Evolutionary conservation across 495 filamentous ascomycete species (phyloP).

Genomic region (Aspergillus olivimuriae): DNA sequence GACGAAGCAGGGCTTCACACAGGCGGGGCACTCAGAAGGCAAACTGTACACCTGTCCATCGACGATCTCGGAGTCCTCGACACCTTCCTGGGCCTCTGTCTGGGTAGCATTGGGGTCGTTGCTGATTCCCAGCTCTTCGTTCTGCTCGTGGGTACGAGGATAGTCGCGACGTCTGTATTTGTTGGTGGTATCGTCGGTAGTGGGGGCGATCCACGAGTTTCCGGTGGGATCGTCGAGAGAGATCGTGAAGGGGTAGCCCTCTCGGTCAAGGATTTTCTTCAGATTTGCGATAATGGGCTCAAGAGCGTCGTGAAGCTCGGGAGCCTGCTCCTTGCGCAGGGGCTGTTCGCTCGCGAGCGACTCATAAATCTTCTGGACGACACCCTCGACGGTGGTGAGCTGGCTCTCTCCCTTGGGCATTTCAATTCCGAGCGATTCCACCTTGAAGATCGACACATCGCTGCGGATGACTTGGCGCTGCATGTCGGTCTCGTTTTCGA

Average conservation of each 20-base stretch:
- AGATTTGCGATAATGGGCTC: slow-evolving; percentile 63
- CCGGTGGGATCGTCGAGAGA: slow-evolving; percentile 84
- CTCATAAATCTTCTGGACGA: slow-evolving; percentile 66
- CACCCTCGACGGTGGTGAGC: slow-evolving; percentile 85
- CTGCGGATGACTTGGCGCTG: slow-evolving; percentile 86
- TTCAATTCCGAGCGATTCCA: slow-evolving; percentile 84
- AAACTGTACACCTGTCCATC: slow-evolving; percentile 87
- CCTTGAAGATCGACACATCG: slow-evolving; percentile 71
- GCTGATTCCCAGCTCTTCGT: slow-evolving; percentile 69
- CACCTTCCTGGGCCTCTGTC: slow-evolving; percentile 20
- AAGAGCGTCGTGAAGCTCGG: slow-evolving; percentile 71
- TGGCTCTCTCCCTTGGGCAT: slow-evolving; percentile 84
- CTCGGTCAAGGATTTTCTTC: slow-evolving; percentile 63
- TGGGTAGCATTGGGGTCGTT: slow-evolving; percentile 29
- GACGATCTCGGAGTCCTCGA: slow-evolving; percentile 68
- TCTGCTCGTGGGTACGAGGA: slow-evolving; percentile 73
- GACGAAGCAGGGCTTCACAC: slow-evolving; percentile 70
- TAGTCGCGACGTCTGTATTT: slow-evolving; percentile 85
- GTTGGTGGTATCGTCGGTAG: slow-evolving; percentile 56
- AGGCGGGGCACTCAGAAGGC: slow-evolving; percentile 86
- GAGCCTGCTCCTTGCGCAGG: slow-evolving; percentile 61
- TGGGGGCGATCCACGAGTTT: slow-evolving; percentile 96
- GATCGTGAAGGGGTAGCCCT: slow-evolving; percentile 80
- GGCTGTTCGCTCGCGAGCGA: slow-evolving; percentile 72
- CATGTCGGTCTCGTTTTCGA: slow-evolving; percentile 64